Evolutionary conservation across 495 filamentous ascomycete species (phyloP).

Genomic region (Penicillium manginii): DNA sequence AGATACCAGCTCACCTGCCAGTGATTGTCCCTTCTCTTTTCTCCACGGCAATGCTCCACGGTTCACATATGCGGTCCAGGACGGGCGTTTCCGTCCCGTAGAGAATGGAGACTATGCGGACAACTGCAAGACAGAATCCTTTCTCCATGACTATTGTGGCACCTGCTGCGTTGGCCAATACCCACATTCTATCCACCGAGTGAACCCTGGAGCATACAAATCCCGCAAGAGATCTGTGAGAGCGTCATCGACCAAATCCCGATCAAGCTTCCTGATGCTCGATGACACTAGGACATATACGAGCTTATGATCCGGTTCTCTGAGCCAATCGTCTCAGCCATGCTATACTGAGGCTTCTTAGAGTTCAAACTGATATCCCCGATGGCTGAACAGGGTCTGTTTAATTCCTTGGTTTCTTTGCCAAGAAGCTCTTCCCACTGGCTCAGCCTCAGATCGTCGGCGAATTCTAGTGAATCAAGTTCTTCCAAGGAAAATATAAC

Average conservation of each 20-base stretch:
- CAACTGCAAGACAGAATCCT: neutral
- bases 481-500: neutral
- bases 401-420: neutral
- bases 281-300: neutral
- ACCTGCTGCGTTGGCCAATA: neutral
- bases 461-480: neutral
- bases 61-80: neutral
- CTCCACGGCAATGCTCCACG: neutral
- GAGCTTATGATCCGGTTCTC: neutral
- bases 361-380: neutral
- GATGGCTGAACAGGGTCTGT: neutral
- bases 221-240: neutral
- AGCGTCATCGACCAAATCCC: neutral
- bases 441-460: neutral
- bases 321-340: neutral
- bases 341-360: neutral
- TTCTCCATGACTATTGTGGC: neutral
- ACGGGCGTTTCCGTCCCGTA: neutral
- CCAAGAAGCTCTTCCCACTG: neutral
- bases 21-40: neutral
- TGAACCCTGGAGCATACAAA: neutral
- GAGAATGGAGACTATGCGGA: neutral
- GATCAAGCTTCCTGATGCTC: neutral
- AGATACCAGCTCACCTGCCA: neutral
- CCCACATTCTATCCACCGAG: slow-evolving; percentile 1